A percentile compares a stretch with the other conserved stretches of the same genome.
Evolutionary conservation across 2,329 filamentous ascomycete species (phyloP).

Genomic region (Ophiostoma sp.): DNA sequence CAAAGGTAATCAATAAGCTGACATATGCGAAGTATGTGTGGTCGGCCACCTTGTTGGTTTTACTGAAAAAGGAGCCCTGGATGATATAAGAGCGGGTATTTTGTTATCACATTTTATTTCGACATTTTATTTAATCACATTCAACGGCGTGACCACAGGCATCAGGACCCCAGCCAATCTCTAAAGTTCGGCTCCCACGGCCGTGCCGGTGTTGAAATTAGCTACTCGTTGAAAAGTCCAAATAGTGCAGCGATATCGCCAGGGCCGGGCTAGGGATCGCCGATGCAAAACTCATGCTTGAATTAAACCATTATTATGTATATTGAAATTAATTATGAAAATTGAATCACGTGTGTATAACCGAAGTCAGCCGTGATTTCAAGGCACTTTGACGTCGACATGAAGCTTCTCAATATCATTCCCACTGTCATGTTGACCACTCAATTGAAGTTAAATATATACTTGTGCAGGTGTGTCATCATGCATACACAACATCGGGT

Average conservation of each 20-base stretch:
- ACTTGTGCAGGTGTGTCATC: background rate
- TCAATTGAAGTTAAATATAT: background rate
- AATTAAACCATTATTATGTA: background rate
- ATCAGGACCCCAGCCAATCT: background rate
- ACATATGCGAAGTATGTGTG: background rate
- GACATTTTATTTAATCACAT: background rate
- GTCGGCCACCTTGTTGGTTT: too few species aligned
- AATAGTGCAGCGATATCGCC: constrained; percentile 11
- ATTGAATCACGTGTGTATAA: background rate
- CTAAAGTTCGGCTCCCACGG: background rate
- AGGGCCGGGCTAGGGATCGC: background rate
- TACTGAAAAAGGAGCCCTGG: too few species aligned
- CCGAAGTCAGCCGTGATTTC: constrained; percentile 4
- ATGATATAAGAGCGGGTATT: too few species aligned
- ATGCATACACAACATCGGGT: background rate
- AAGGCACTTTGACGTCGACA: background rate
- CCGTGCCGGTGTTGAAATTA: background rate
- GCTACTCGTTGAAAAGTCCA: background rate
- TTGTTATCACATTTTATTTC: background rate
- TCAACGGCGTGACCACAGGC: background rate
- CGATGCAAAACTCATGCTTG: background rate
- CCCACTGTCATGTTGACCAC: background rate
- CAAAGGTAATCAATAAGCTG: background rate
- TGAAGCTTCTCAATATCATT: background rate
- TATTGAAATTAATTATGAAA: background rate